Base-by-base conservation (phyloP, 352 stramenopile genomes). In the Pythium catenulatum region DNA sequence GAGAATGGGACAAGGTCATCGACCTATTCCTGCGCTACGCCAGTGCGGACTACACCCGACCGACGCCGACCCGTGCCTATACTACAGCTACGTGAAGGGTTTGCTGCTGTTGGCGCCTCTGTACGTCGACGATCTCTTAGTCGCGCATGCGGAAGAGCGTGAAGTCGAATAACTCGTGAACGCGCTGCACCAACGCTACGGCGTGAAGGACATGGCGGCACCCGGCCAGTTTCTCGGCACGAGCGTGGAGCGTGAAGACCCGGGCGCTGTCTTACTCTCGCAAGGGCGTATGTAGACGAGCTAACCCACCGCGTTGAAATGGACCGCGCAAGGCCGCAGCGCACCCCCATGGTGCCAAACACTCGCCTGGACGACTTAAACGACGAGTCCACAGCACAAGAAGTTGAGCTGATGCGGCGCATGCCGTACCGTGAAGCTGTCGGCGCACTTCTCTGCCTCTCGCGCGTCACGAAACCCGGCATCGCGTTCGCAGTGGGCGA, bases 1-100 rank as follows among this genome's bases (percentile, higher is more conserved):
- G 69, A 30, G 69, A 79, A 37, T 79, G 69, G 52, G 48, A 79
- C 69, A 79, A n/a, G n/a, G n/a, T n/a, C n/a, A 50, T 79, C 30
- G 69, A 79, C 48, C 2, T 5, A 39, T 79, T 79, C 69, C 48
- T 79, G 8, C 46, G 48, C 13, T 27, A 14, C 32, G n/a, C n/a
- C n/a, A n/a, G n/a, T 50, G 66, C 13, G 48, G 46, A 2, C 23
- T 77, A 19, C 4, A 61, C 15, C 48, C 46, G 2, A 77, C 68
- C 19, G 46, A 54, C 13, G 68, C 43, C 30, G 69, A 79, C 27
- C 17, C 48, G 15, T 79, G 69, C 69, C 48, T 66, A 4, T 66
- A 79, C 48, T 46, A 66, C 48, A 50, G 4, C 46, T 17, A 50
- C 9, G 34, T 50, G 4, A 36, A 39, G 3, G 37, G 39, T 19